A percentile compares a stretch with the other conserved stretches of the same genome.
Conservation (phyloP, 2,329 filamentous ascomycete genomes). For the Malbranchea cinnamomea region DNA sequence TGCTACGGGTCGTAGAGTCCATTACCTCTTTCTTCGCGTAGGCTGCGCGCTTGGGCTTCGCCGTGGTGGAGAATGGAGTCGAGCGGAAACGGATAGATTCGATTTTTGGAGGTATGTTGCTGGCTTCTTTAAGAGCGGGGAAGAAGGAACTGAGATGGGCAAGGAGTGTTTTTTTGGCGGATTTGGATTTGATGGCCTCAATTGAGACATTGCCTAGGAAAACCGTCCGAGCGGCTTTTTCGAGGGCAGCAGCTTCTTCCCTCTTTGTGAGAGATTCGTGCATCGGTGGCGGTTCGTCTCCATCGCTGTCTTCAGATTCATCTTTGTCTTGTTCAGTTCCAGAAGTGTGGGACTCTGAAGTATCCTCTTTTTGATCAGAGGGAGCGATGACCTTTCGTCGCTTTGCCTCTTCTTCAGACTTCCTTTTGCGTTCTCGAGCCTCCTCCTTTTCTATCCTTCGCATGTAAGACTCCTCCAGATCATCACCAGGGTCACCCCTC, state of each 20-base stretch:
- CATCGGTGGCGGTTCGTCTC: slow-evolving; percentile 15
- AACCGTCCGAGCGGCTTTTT: slow-evolving; percentile 78
- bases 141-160: slow-evolving; percentile 67
- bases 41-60: slow-evolving; percentile 82
- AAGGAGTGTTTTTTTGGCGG: slow-evolving; percentile 62
- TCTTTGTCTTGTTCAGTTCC: slow-evolving; percentile 18
- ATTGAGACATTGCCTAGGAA: slow-evolving; percentile 87
- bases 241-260: slow-evolving; percentile 42
- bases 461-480: slow-evolving; percentile 31
- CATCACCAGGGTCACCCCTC: slow-evolving; percentile 34
- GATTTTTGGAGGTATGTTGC: slow-evolving; percentile 50
- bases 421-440: slow-evolving; percentile 21
- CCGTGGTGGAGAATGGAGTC: slow-evolving; percentile 59
- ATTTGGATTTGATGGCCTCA: slow-evolving; percentile 66
- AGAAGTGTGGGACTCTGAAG: slow-evolving; percentile 23
- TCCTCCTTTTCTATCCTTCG: slow-evolving; percentile 29
- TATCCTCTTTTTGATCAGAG: slow-evolving; percentile 18
- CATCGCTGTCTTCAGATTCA: slow-evolving; percentile 36
- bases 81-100: slow-evolving; percentile 92
- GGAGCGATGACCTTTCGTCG: too few relatives aligned
- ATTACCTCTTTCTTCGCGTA: slow-evolving; percentile 84
- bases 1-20: slow-evolving; percentile 78
- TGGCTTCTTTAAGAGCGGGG: slow-evolving; percentile 32
- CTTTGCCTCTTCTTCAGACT: slow-evolving; percentile 20
- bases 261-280: slow-evolving; percentile 24